Evolutionary conservation across 1,284 basidiomycete species (phyloP).

Genomic region (Sanghuangporus baumii): DNA sequence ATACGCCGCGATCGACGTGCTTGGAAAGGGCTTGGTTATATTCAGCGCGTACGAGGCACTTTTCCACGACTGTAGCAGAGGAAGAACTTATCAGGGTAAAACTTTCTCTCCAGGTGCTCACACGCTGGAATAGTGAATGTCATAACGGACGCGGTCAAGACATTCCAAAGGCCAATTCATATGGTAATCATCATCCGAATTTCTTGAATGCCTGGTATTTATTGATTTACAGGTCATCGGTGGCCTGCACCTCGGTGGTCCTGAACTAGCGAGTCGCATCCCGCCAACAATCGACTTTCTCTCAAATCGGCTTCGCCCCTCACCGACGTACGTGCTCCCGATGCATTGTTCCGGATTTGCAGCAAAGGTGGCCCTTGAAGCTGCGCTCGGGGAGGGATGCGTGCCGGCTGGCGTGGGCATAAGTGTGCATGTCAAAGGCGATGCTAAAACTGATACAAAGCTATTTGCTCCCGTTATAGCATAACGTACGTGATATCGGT

Average conservation of each 20-base stretch:
- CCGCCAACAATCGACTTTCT: slow-evolving; percentile 68
- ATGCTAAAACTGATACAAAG: slow-evolving; percentile 9
- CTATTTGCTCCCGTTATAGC: slow-evolving; percentile 15
- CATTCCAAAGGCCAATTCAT: slow-evolving; percentile 63
- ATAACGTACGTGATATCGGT: not conserved
- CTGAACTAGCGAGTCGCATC: slow-evolving; percentile 58
- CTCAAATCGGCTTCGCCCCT: slow-evolving; percentile 48
- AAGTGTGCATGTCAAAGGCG: slow-evolving; percentile 43
- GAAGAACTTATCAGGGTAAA: not conserved
- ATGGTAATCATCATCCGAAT: slow-evolving; percentile 43
- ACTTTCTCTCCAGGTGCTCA: slow-evolving; percentile 49
- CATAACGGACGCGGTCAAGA: slow-evolving; percentile 56
- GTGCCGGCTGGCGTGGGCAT: slow-evolving; percentile 74
- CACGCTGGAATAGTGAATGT: slow-evolving; percentile 85
- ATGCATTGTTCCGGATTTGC: slow-evolving; percentile 82
- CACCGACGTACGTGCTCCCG: slow-evolving; percentile 67
- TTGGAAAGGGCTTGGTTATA: slow-evolving; percentile 72
- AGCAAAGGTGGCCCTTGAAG: slow-evolving; percentile 61
- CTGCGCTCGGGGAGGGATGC: slow-evolving; percentile 64
- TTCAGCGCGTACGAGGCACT: slow-evolving; percentile 63
- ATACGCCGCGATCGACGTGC: slow-evolving; percentile 70
- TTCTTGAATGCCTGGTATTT: slow-evolving; percentile 2
- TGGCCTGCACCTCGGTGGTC: slow-evolving; percentile 71
- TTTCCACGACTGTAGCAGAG: slow-evolving; percentile 1
- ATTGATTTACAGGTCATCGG: slow-evolving; percentile 53